Base-by-base conservation (phyloP, 2,329 filamentous ascomycete genomes). In the Blastomyces percursus region DNA sequence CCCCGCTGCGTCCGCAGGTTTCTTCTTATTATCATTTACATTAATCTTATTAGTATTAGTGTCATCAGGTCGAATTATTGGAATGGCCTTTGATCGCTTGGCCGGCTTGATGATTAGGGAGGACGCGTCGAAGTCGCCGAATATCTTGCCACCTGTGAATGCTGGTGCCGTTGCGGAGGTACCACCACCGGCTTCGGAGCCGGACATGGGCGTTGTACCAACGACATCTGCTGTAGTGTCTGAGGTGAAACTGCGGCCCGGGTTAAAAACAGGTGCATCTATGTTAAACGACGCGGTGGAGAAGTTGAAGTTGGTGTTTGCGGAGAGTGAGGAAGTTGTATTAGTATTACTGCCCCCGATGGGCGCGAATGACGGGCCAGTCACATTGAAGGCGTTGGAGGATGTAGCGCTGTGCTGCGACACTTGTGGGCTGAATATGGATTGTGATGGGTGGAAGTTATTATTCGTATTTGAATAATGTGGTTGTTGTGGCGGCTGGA, bases 81-180 rank as follows among this genome's bases (percentile, higher is more conserved):
- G 89, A 61, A 96, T 83, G 11, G 91, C 91, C 76, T 94, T 96
- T 4, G 87, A 90, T 68, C 85, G 86, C 75, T 89, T 91, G 0
- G 77, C 73, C 7, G 86, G 82, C 69, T 88, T 88, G 35, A 84
- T 76, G 59, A 85, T 81, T 27, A 90, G 86, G 1, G 50, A 42
- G 16, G 82, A 80, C 40, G 81, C 74, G 61, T 80, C 83, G 67
- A 92, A 87, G 51, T 86, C 86, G 58, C 85, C 82, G 71, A 91
- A 91, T 68, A 91, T 89, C 60, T 75, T 79, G 27, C 48, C 54
- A 5, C 32, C 27, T 24, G 65, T 67, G 24, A 66, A 62, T 21
- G 59, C 62, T 32, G 65, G 65, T 55, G 67, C 51, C 8, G 51
- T 16, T 19, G 27, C 16, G 14, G 27, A n/a, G 16, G 30, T n/a